Evolutionary conservation across 139 green algal genomes (phyloP).

Genomic region (Chlorella vulgaris): DNA sequence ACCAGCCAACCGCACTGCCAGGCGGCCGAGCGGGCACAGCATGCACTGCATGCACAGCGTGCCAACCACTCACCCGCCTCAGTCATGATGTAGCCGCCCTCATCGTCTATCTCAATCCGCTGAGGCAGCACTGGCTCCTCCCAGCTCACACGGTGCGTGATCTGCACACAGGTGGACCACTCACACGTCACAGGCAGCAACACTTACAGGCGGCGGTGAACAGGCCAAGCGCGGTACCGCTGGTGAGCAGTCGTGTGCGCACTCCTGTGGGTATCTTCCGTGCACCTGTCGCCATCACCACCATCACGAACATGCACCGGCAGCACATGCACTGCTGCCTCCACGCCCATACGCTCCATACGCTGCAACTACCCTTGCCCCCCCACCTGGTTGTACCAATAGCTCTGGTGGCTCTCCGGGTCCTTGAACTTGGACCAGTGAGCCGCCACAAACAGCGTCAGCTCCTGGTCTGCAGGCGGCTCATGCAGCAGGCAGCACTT

Average conservation of each 20-base stretch:
- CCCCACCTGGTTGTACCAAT: constrained; percentile 43
- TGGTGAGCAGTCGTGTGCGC: too few species aligned
- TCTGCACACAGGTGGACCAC: not conserved
- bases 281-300: too few species aligned
- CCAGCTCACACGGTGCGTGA: constrained; percentile 28
- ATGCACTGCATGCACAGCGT: not conserved
- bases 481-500: not conserved
- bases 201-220: not conserved
- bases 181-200: not conserved
- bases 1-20: not conserved
- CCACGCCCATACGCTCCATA: not conserved
- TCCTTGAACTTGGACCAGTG: constrained; percentile 42
- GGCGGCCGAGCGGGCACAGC: not conserved
- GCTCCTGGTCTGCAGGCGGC: constrained; percentile 32
- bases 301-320: too few species aligned
- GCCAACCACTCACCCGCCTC: constrained; percentile 9
- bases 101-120: constrained; percentile 33
- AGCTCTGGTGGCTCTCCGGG: not conserved
- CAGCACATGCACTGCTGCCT: not conserved
- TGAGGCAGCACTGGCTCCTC: constrained; percentile 27
- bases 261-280: not conserved
- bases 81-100: constrained; percentile 27
- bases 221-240: too few species aligned
- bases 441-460: constrained; percentile 44
- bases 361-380: not conserved